Base-by-base conservation (phyloP, 768 basidiomycete species). In the Phaffia australis region DNA sequence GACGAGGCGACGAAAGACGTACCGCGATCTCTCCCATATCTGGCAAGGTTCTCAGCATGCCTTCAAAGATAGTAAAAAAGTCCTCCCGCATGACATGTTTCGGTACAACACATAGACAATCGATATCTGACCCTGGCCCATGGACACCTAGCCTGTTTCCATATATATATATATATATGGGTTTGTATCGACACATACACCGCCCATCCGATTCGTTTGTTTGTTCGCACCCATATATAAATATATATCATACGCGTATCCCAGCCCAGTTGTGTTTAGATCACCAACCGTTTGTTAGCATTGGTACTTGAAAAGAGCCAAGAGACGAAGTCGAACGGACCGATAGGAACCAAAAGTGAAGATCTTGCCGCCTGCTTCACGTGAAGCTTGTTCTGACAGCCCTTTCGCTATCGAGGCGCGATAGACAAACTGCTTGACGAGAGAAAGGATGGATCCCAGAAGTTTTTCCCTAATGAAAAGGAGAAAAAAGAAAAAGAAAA, bases 291-390 rank as follows among this genome's bases (percentile, higher is more conserved):
- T 42, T 2, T 46, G 1, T 47, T 14, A 59, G 42, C 27, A 48
- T 47, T 8, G 23, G 42, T 19, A 16, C 29, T 16, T 4, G 47
- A 32, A 27, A 23, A n/a, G 23, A 54, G 27, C 23, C 25, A 56
- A 21, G 64, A 30, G 63, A 47, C 27, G 52, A 54, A 16, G n/a
- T 9, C 29, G 29, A 42, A 68, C 75, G 55, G 25, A 76, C 76
- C 76, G 87, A 81, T 97, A 98, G 60, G 93, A 97, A 51, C 95
- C 95, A 76, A 94, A 99, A 8, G 95, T 98, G 77, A 91, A 99
- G 75, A 99, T 98, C 81, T 98, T 94, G 70, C 93, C 95, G 60
- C 95, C 95, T 11, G 95, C 90, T 57, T 88, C 85, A 60, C 79
- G 83, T 11, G 94, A 93, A 1, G 89, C 87, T 23, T 86, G 78